These are phyloP conservation scores for Nitzschia palea DNA, from an alignment of 108 stramenopile genomes.

Conservation along the genomic window DNA sequence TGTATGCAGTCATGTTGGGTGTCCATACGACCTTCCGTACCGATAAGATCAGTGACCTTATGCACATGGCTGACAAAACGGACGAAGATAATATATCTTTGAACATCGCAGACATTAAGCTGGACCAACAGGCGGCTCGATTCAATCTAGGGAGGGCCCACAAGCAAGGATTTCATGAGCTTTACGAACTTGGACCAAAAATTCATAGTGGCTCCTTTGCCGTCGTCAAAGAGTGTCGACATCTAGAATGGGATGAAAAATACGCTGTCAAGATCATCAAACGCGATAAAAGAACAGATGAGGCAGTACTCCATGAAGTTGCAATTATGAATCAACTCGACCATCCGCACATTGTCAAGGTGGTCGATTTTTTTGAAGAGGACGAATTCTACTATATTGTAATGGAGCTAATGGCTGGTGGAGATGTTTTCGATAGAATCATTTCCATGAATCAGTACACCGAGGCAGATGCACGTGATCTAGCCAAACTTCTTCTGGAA, in stretches of 20 bases:
- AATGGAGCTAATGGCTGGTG: conserved; percentile 89
- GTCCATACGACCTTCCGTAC: conserved; percentile 18
- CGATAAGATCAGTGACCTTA: conserved; percentile 38
- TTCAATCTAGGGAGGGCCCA: conserved; percentile 31
- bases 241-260: conserved; percentile 27
- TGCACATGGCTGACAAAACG: conserved; percentile 18
- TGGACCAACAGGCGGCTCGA: neutral
- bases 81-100: conserved; percentile 12
- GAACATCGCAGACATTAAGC: neutral
- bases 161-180: conserved; percentile 48
- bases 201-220: conserved; percentile 57
- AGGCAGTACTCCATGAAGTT: conserved; percentile 69
- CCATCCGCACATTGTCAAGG: conserved; percentile 75
- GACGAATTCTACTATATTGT: conserved; percentile 84
- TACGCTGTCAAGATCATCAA: conserved; percentile 76
- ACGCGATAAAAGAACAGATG: conserved; percentile 53
- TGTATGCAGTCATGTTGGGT: conserved; percentile 43
- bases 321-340: conserved; percentile 61
- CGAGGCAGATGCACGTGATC: conserved; percentile 92
- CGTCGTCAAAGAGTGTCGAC: conserved; percentile 55
- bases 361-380: conserved; percentile 92
- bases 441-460: conserved; percentile 81
- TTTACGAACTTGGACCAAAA: conserved; percentile 56
- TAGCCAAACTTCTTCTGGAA: conserved; percentile 62
- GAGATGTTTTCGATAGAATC: conserved; percentile 97